Conservation (phyloP, 768 basidiomycete genomes). For the Tremella yokohamensis region DNA sequence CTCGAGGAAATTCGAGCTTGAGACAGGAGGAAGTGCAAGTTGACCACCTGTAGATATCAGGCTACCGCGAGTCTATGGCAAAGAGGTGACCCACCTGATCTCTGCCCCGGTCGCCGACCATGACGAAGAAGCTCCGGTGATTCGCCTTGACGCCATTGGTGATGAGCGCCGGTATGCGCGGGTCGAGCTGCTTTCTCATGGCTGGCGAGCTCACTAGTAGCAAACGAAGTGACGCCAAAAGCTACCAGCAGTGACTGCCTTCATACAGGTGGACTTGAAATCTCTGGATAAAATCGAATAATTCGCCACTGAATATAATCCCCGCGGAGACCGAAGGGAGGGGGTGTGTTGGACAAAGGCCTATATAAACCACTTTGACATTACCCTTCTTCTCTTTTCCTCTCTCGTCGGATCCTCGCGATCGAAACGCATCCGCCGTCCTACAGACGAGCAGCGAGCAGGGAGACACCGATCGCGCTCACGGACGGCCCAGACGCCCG, state of each 20-base stretch:
- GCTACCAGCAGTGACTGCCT: too few species aligned
- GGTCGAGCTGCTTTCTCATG: conserved; percentile 65
- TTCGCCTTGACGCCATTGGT: conserved; percentile 89
- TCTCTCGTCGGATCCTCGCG: not conserved
- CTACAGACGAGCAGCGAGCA: too few species aligned
- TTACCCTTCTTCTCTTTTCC: conserved; percentile 6
- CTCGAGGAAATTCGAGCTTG: conserved; percentile 84
- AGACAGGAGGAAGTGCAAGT: conserved; percentile 89
- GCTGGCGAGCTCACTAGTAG: not conserved
- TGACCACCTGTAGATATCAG: conserved; percentile 56
- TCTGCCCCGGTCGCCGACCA: conserved; percentile 88
- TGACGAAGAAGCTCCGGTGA: conserved; percentile 89
- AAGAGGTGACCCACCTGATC: conserved; percentile 69
- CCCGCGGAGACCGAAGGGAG: too few species aligned
- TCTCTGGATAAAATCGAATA: conserved; percentile 9
- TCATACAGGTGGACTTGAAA: conserved; percentile 6
- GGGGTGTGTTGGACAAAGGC: not conserved
- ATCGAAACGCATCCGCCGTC: too few species aligned
- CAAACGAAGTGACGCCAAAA: too few species aligned
- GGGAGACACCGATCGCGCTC: too few species aligned
- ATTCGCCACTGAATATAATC: too few species aligned
- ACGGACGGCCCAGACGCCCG: too few species aligned
- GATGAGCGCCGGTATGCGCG: conserved; percentile 86
- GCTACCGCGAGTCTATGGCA: not conserved
- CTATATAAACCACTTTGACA: conserved; percentile 2